These are phyloP conservation scores for Atractiella rhizophila DNA, from an alignment of 768 basidiomycete genomes.

Conservation along the genomic window DNA sequence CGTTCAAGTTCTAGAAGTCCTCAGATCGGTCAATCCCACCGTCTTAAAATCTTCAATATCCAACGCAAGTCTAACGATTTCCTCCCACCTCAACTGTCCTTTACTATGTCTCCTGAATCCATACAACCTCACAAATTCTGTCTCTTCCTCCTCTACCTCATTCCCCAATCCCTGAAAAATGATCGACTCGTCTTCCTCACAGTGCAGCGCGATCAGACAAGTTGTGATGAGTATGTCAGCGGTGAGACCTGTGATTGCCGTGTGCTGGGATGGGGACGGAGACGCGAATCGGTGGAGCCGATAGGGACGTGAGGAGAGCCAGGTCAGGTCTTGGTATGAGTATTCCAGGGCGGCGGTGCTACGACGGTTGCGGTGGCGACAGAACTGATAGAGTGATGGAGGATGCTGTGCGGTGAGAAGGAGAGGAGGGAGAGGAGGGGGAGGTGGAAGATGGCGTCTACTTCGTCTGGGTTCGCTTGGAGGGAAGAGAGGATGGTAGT, in stretches of 20 bases:
- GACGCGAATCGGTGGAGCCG: slow-evolving; percentile 9
- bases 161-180: background rate
- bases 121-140: slow-evolving; percentile 5
- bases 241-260: slow-evolving; percentile 8
- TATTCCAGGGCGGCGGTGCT: background rate
- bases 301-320: slow-evolving; percentile 6
- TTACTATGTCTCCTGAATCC: too few species aligned
- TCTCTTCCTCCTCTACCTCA: background rate
- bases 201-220: slow-evolving; percentile 1
- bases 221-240: slow-evolving; percentile 9
- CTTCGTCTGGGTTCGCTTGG: slow-evolving; percentile 6
- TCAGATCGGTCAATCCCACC: too few species aligned
- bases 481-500: background rate
- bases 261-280: background rate
- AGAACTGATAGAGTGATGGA: background rate
- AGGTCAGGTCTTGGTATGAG: slow-evolving; percentile 2
- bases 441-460: slow-evolving; percentile 10
- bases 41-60: too few species aligned
- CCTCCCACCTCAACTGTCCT: slow-evolving; percentile 9
- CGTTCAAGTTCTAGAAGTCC: too few species aligned
- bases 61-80: slow-evolving; percentile 5
- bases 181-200: background rate
- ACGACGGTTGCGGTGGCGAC: background rate
- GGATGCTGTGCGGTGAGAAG: background rate
- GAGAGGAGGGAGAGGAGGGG: background rate